These are phyloP conservation scores for Magnolia changhungtana DNA, from an alignment of 164 flowering plant genomes.

Conservation along the genomic window DNA sequence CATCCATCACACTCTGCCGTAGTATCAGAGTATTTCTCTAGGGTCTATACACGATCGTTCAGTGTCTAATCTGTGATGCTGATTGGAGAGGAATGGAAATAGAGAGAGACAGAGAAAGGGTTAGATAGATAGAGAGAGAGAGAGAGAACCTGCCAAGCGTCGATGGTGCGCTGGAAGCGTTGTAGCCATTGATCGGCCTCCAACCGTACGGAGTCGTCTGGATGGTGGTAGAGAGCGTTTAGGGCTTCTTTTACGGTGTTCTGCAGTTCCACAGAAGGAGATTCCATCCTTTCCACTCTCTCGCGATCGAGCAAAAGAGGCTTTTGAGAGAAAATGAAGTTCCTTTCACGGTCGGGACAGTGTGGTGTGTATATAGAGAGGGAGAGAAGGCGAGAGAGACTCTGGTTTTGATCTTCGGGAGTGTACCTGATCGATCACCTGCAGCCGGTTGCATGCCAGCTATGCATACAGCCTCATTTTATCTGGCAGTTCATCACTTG, in stretches of 20 bases:
- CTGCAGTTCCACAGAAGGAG: conserved; percentile 54
- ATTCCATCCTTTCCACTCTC: conserved; percentile 10
- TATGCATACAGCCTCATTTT: not conserved
- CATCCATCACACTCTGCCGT: no score
- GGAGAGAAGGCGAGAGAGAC: no score
- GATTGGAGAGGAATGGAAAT: no score
- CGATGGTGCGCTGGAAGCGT: conserved; percentile 86
- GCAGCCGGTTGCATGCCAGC: not conserved
- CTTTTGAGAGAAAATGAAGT: no score
- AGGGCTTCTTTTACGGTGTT: conserved; percentile 97
- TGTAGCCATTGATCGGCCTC: conserved; percentile 99
- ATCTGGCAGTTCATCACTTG: no score
- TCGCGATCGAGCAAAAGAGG: not conserved
- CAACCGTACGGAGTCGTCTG: conserved; percentile 76
- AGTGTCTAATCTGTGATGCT: no score
- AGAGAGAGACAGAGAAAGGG: not conserved
- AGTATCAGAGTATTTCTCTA: no score
- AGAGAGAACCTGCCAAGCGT: conserved; percentile 91
- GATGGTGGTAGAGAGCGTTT: conserved; percentile 88
- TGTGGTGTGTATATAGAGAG: no score
- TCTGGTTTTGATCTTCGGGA: no score
- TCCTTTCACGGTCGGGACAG: no score
- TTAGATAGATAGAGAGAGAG: not conserved
- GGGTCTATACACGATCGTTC: no score
- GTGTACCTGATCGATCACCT: not conserved